These are phyloP conservation scores for Penicillium aurantiogriseum DNA, from an alignment of 2,329 filamentous ascomycete species.

Conservation along the genomic window DNA sequence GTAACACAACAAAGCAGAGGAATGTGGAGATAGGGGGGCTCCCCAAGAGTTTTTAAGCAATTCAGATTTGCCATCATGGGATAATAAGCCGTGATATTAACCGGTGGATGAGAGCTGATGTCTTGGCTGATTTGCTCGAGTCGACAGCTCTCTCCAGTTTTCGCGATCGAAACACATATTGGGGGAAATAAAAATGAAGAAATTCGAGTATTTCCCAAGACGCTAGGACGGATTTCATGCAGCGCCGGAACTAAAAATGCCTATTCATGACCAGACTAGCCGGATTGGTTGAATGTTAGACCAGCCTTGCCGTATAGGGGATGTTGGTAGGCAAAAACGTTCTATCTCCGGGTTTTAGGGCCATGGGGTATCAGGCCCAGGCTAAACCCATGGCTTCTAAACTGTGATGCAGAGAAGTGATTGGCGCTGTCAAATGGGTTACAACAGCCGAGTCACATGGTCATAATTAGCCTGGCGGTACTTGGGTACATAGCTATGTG, in stretches of 20 bases:
- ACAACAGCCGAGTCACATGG: background rate
- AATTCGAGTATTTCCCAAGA: background rate
- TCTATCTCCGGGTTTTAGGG: background rate
- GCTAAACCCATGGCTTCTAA: background rate
- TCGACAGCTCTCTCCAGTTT: background rate
- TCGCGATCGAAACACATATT: background rate
- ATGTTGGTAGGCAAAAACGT: background rate
- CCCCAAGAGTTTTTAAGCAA: conserved; percentile 6
- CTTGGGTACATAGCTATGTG: background rate
- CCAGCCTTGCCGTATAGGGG: background rate
- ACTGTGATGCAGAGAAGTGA: background rate
- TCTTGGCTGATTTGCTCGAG: background rate
- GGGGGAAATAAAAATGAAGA: background rate
- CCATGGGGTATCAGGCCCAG: background rate
- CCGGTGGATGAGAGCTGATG: conserved; percentile 7
- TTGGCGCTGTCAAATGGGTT: background rate
- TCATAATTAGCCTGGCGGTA: background rate
- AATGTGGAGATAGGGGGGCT: background rate
- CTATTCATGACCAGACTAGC: background rate
- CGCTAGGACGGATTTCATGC: background rate
- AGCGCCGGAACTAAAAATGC: background rate
- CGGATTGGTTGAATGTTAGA: background rate
- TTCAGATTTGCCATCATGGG: conserved; percentile 4
- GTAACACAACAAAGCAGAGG: background rate
- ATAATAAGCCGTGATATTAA: background rate